These are phyloP conservation scores for Blastobotrys aristatus DNA, from an alignment of 1,139 yeast species.

Conservation along the genomic window DNA sequence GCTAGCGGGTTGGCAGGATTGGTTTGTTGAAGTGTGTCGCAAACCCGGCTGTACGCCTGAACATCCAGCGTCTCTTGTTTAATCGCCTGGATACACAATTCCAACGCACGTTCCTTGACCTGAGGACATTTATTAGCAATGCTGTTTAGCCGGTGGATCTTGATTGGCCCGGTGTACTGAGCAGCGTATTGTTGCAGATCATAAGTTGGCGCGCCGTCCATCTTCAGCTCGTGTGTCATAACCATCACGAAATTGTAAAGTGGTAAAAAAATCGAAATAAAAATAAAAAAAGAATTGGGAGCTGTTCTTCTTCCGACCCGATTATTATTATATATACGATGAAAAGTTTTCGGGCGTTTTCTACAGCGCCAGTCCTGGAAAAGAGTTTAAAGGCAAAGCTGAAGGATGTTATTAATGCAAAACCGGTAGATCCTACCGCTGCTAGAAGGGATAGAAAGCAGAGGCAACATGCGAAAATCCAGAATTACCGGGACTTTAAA, in stretches of 20 bases:
- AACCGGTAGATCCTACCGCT: neutral
- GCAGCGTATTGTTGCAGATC: slow-evolving; percentile 5
- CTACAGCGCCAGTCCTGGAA: neutral
- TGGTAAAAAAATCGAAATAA: neutral
- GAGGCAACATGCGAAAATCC: slow-evolving; percentile 6
- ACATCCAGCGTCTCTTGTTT: slow-evolving; percentile 13
- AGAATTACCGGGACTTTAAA: slow-evolving; percentile 2
- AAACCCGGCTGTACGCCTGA: slow-evolving; percentile 7
- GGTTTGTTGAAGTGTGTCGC: slow-evolving; percentile 7
- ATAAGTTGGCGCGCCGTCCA: slow-evolving; percentile 4
- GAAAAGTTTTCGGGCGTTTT: slow-evolving; percentile 2
- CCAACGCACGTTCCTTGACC: slow-evolving; percentile 7
- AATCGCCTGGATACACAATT: slow-evolving; percentile 7
- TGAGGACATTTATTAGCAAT: slow-evolving; percentile 5
- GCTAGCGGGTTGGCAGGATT: slow-evolving; percentile 11
- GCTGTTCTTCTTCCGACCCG: too few relatives aligned
- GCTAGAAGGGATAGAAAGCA: slow-evolving; percentile 1
- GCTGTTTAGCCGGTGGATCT: neutral
- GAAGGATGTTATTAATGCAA: slow-evolving; percentile 2
- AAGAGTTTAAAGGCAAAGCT: neutral
- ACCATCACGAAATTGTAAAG: too few relatives aligned
- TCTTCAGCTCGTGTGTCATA: neutral
- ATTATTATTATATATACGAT: neutral
- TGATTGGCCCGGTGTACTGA: slow-evolving; percentile 7
- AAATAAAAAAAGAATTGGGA: too few relatives aligned